Percentiles rank a stretch among this genome's conserved stretches.
Conservation (phyloP, 345 rosid genomes). For the Durio zibethinus region DNA sequence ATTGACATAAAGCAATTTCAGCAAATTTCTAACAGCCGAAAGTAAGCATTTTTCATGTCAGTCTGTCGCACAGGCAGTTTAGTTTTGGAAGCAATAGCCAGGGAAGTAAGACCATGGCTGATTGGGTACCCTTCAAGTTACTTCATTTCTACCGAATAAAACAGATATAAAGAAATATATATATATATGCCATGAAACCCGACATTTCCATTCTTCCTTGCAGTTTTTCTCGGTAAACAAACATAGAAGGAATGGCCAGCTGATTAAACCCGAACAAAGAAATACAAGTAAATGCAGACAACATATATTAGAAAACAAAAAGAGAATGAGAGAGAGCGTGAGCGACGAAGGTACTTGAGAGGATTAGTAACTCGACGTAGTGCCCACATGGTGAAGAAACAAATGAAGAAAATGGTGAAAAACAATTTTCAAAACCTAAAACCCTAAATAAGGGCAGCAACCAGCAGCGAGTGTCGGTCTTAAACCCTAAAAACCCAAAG, state of each 20-base stretch:
- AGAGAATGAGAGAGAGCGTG: background rate
- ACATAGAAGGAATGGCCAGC: background rate
- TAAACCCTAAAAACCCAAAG: no score
- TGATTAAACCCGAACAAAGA: background rate
- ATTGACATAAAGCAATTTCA: background rate
- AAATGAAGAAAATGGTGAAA: background rate
- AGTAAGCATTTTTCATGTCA: background rate
- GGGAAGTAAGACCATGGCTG: background rate
- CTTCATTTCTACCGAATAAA: background rate
- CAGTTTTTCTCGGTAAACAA: background rate
- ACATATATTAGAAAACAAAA: background rate
- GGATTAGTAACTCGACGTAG: conserved; percentile 3
- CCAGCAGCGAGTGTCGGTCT: no score
- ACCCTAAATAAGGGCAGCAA: no score
- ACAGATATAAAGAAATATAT: background rate
- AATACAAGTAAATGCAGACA: background rate
- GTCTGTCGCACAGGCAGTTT: background rate
- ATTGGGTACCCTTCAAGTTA: background rate
- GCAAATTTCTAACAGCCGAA: background rate
- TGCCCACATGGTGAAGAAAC: conserved; percentile 4
- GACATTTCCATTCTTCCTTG: background rate
- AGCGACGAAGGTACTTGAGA: conserved; percentile 3
- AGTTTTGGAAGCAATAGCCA: background rate
- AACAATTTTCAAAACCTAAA: background rate
- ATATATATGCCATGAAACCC: background rate